phyloP scores from a whole-genome alignment of 805 yeast species.

The Debaryomyces hansenii region DNA sequence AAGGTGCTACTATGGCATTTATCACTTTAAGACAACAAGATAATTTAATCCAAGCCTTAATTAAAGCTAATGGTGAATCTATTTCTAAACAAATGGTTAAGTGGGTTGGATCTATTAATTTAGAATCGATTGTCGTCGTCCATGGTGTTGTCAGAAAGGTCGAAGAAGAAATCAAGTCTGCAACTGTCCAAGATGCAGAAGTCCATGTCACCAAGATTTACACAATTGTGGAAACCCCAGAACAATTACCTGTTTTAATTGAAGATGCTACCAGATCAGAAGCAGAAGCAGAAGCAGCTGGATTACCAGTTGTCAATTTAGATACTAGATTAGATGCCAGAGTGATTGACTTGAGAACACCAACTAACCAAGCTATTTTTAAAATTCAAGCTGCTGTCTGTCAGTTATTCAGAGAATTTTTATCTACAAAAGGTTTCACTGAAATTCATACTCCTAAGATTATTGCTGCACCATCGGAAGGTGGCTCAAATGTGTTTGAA shows the following conservation, averaged over 20 bases:
- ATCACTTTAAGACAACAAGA: slow-evolving; percentile 90
- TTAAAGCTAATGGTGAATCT: slow-evolving; percentile 70
- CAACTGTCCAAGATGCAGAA: slow-evolving; percentile 90
- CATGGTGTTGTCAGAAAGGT: slow-evolving; percentile 83
- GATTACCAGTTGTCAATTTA: slow-evolving; percentile 90
- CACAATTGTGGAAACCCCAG: slow-evolving; percentile 85
- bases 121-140: slow-evolving; percentile 90
- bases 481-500: slow-evolving; percentile 96
- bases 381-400: slow-evolving; percentile 90
- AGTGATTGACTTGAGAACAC: slow-evolving; percentile 95
- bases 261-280: slow-evolving; percentile 97
- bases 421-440: slow-evolving; percentile 63
- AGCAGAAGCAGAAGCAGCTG: slow-evolving; percentile 87
- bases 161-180: slow-evolving; percentile 82
- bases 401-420: slow-evolving; percentile 84
- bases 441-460: slow-evolving; percentile 97
- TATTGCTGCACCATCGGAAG: slow-evolving; percentile 94
- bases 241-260: slow-evolving; percentile 86
- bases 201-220: slow-evolving; percentile 71
- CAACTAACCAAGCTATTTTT: slow-evolving; percentile 96
- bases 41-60: slow-evolving; percentile 76
- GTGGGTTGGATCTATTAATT: slow-evolving; percentile 84
- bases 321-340: slow-evolving; percentile 95
- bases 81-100: slow-evolving; percentile 95
- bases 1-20: slow-evolving; percentile 93